Conservation (phyloP, 2,329 filamentous ascomycete species). For the Sodiomyces alkalinus region DNA sequence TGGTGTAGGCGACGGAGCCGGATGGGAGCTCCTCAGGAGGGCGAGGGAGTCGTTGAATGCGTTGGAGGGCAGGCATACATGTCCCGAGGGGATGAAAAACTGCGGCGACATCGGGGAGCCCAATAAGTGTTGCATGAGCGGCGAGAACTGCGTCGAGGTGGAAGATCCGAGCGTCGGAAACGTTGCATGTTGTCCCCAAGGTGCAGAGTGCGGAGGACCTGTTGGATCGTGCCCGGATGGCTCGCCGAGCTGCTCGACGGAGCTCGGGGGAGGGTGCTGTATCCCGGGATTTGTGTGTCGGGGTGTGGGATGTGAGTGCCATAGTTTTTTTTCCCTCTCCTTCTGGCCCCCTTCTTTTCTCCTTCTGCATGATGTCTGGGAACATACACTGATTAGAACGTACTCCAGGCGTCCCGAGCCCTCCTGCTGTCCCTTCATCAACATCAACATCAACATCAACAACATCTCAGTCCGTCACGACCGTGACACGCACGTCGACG, state of each 20-base stretch:
- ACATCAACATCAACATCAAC: slow-evolving; percentile 8
- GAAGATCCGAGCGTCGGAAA: slow-evolving; percentile 46
- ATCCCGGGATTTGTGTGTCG: slow-evolving; percentile 55
- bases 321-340: no score
- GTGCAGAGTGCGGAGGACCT: slow-evolving; percentile 44
- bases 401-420: slow-evolving; percentile 18
- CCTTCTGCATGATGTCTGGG: slow-evolving; percentile 1
- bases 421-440: slow-evolving; percentile 10
- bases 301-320: slow-evolving; percentile 52
- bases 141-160: slow-evolving; percentile 50
- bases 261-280: slow-evolving; percentile 60
- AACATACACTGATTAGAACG: slow-evolving; percentile 4
- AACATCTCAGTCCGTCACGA: slow-evolving; percentile 14
- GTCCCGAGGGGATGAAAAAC: slow-evolving; percentile 48
- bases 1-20: slow-evolving; percentile 12
- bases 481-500: slow-evolving; percentile 23
- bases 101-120: slow-evolving; percentile 50
- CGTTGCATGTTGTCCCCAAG: slow-evolving; percentile 61
- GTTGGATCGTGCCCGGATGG: slow-evolving; percentile 47
- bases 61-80: slow-evolving; percentile 46
- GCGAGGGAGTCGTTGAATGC: slow-evolving; percentile 29
- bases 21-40: slow-evolving; percentile 21
- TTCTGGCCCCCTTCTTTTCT: no score
- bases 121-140: slow-evolving; percentile 57
- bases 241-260: slow-evolving; percentile 48